Conservation (phyloP, 768 basidiomycete species). For the Solioccasus polychromus region DNA sequence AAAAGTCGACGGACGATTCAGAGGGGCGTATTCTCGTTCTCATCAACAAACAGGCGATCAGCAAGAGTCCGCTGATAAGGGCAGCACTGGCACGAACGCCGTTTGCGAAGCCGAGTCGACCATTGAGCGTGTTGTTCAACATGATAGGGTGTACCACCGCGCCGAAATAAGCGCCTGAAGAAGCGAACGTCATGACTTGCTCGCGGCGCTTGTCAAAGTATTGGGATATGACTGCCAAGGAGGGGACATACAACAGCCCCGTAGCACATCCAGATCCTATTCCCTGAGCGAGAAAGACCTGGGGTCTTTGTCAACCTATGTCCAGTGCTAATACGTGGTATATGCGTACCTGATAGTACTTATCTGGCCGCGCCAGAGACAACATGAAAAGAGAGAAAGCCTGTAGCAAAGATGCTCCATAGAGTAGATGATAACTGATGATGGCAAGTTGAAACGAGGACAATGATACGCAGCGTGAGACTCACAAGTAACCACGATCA, state of each 20-base stretch:
- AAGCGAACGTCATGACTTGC: constrained; percentile 53
- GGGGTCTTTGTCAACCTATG: neutral
- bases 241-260: constrained; percentile 48
- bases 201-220: constrained; percentile 48
- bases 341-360: constrained; percentile 40
- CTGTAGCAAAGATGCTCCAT: constrained; percentile 28
- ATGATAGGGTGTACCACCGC: constrained; percentile 62
- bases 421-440: constrained; percentile 23
- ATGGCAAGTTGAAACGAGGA: constrained; percentile 2
- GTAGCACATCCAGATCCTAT: constrained; percentile 46
- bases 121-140: constrained; percentile 48
- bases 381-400: constrained; percentile 43
- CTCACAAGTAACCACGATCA: constrained; percentile 53
- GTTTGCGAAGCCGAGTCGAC: constrained; percentile 43
- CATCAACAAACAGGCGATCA: constrained; percentile 41
- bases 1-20: constrained; percentile 21
- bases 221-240: constrained; percentile 48
- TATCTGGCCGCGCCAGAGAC: constrained; percentile 40
- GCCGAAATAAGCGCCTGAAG: constrained; percentile 57
- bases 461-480: neutral
- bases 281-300: constrained; percentile 55
- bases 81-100: constrained; percentile 42
- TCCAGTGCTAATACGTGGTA: neutral
- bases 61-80: constrained; percentile 36
- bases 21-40: constrained; percentile 38